These are phyloP conservation scores for Priceomyces medius DNA, from an alignment of 805 yeast genomes.

Conservation along the genomic window DNA sequence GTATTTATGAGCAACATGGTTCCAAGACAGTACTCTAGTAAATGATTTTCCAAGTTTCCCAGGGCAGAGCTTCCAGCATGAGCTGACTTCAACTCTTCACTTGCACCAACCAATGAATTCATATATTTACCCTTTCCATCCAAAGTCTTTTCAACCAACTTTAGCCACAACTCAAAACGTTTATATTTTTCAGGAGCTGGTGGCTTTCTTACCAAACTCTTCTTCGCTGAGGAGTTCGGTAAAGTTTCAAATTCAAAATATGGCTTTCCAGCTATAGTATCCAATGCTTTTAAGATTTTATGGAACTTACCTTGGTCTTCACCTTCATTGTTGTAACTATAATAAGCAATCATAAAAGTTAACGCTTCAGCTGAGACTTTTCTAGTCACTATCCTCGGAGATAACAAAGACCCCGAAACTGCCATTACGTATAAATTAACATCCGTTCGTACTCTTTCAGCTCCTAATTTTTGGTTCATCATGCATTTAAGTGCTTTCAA, in stretches of 20 bases:
- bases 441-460: constrained; percentile 52
- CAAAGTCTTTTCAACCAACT: constrained; percentile 60
- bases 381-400: constrained; percentile 74
- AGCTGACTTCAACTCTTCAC: constrained; percentile 65
- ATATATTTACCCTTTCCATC: constrained; percentile 81
- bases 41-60: constrained; percentile 56
- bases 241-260: constrained; percentile 39
- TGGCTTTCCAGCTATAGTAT: constrained; percentile 38
- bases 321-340: constrained; percentile 24
- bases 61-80: constrained; percentile 31
- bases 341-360: constrained; percentile 44
- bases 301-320: constrained; percentile 48
- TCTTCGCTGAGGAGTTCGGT: constrained; percentile 18
- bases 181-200: constrained; percentile 38
- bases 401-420: constrained; percentile 67
- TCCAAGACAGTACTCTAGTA: constrained; percentile 68
- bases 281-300: constrained; percentile 55
- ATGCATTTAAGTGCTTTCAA: constrained; percentile 75
- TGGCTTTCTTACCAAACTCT: constrained; percentile 33
- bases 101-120: constrained; percentile 92
- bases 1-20: constrained; percentile 72
- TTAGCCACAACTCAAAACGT: constrained; percentile 71
- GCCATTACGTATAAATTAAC: constrained; percentile 51
- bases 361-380: constrained; percentile 78
- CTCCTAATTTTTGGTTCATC: constrained; percentile 63